Evolutionary conservation across 106 monocot species (phyloP).

Genomic region (Allium sativum): DNA sequence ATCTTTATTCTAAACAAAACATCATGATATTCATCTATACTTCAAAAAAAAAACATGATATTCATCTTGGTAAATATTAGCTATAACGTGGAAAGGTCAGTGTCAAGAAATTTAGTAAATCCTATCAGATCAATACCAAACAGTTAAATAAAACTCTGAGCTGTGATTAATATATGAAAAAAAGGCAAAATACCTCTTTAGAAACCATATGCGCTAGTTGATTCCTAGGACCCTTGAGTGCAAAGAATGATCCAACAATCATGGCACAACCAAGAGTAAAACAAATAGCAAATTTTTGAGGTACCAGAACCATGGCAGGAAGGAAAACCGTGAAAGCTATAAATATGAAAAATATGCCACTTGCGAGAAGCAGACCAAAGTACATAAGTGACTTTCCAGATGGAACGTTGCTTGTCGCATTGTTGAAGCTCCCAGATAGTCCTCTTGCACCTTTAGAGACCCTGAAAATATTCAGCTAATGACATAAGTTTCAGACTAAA

Average conservation of each 20-base stretch:
- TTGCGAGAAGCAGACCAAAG: constrained; percentile 76
- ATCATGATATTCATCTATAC: too few relatives aligned
- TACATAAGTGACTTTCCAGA: constrained; percentile 95
- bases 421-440: constrained; percentile 75
- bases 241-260: constrained; percentile 95
- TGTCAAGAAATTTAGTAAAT: too few relatives aligned
- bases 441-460: constrained; percentile 82
- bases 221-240: constrained; percentile 86
- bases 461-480: constrained; percentile 19
- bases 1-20: too few relatives aligned
- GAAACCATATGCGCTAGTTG: constrained; percentile 89
- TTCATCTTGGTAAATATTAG: too few relatives aligned
- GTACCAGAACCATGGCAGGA: constrained; percentile 95
- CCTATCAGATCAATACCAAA: too few relatives aligned
- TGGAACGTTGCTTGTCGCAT: constrained; percentile 76
- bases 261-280: constrained; percentile 89
- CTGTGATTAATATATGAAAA: too few relatives aligned
- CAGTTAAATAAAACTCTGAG: too few relatives aligned
- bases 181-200: constrained; percentile 54
- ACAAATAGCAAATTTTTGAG: constrained; percentile 96
- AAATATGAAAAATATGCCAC: constrained; percentile 83
- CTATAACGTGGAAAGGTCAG: too few relatives aligned
- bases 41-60: too few relatives aligned
- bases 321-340: constrained; percentile 89
- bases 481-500: too few relatives aligned